Evolutionary conservation across 805 yeast genomes (phyloP), one percentile per base, ranked within the genome.

Genomic region (Grigorovia transvaalensis): DNA sequence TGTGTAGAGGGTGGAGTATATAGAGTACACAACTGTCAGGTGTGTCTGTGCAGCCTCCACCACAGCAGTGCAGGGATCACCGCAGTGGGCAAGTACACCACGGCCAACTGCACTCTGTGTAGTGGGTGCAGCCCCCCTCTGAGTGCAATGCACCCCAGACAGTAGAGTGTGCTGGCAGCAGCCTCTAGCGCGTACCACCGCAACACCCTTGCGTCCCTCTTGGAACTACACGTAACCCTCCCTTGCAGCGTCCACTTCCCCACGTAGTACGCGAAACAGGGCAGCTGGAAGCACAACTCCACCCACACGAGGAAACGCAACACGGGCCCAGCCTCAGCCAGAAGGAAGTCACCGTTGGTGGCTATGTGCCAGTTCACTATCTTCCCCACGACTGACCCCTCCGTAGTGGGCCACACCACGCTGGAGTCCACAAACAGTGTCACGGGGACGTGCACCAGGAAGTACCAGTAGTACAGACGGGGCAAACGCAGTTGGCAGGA

Each of bases 251-350:
- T 38, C 42, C 42, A 38, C 9, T 8, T 2, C 2, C 3, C 9
- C 6, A 38, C 42, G 17, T 15, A 38, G 18, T 69, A 29, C 59
- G 50, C 13, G 66, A 93, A 93, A 30, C 86, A 72, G 1, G 99
- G 99, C 49, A 86, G 64, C 69, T 91, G 99, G 57, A 85, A 74
- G 2, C 80, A 48, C 44, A 90, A 54, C 66, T 91, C 99, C 52
- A 88, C 63, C 57, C 75, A 66, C 1, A 89, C 95, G 66, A 85
- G 88, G 41, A 76, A 65, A 51, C 75, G 70, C 48, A 91, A 74
- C 97, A 97, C 91, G 2, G 71, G 58, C 1, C 95, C 91, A 15
- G 77, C 73, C 9, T 73, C 67, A 8, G 63, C 63, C 17, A 86
- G 68, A 23, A 91, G 69, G 55, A 86, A 81, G 66, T 91, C 99